phyloP scores from a whole-genome alignment of 2,329 filamentous ascomycete genomes.

The Colletotrichum paranaense region DNA sequence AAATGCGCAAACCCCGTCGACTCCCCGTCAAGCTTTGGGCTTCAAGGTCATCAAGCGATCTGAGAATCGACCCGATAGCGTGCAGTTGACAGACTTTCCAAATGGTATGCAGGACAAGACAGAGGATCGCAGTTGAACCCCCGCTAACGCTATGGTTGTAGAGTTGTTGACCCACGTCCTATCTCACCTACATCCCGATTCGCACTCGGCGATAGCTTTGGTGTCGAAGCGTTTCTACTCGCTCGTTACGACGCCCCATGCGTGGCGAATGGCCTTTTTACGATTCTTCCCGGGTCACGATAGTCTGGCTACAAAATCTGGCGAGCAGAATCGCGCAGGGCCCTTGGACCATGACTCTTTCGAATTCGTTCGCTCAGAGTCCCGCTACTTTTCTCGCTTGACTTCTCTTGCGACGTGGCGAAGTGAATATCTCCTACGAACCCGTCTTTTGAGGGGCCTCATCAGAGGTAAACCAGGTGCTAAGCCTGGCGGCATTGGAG shows the following conservation, averaged over 20 bases:
- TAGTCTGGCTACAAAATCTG: slow-evolving; percentile 54
- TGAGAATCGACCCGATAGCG: slow-evolving; percentile 50
- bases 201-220: slow-evolving; percentile 83
- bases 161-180: slow-evolving; percentile 93
- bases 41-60: slow-evolving; percentile 67
- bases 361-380: slow-evolving; percentile 74
- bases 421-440: slow-evolving; percentile 93
- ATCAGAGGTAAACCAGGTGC: slow-evolving; percentile 82
- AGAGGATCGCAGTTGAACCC: neutral
- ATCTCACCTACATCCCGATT: slow-evolving; percentile 88
- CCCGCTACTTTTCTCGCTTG: slow-evolving; percentile 83
- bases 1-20: slow-evolving; percentile 63
- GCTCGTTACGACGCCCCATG: slow-evolving; percentile 89
- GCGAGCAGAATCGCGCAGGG: slow-evolving; percentile 48
- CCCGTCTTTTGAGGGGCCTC: slow-evolving; percentile 83
- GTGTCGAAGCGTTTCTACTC: slow-evolving; percentile 90
- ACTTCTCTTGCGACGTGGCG: slow-evolving; percentile 91
- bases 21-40: slow-evolving; percentile 59
- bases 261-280: slow-evolving; percentile 92
- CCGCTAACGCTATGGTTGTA: slow-evolving; percentile 49
- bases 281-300: slow-evolving; percentile 88
- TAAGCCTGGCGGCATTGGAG: slow-evolving; percentile 60
- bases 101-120: slow-evolving; percentile 73
- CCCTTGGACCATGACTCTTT: slow-evolving; percentile 57
- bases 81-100: slow-evolving; percentile 72